Conservation (phyloP, 805 yeast species). For the Teunomyces atbi region DNA sequence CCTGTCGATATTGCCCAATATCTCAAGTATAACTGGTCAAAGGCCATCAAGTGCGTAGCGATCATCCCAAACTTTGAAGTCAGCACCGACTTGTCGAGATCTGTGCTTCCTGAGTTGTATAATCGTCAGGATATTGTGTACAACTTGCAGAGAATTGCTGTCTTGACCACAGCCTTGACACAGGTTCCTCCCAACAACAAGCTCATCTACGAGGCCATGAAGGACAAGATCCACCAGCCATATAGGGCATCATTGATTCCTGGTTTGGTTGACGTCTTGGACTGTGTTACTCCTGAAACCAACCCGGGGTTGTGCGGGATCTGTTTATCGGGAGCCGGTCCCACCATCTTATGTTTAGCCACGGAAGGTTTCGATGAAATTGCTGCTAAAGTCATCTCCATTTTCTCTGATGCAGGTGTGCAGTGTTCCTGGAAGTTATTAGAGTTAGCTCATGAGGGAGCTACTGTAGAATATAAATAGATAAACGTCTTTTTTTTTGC, state of each 20-base stretch:
- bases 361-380: constrained; percentile 82
- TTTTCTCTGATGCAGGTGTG: constrained; percentile 66
- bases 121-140: constrained; percentile 80
- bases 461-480: constrained; percentile 43
- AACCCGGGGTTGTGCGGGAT: constrained; percentile 89
- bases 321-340: constrained; percentile 97
- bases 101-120: constrained; percentile 81
- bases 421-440: constrained; percentile 79
- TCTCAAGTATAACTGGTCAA: constrained; percentile 79
- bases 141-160: constrained; percentile 90
- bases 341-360: constrained; percentile 92
- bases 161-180: constrained; percentile 89
- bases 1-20: constrained; percentile 87
- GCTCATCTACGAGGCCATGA: constrained; percentile 91
- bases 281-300: constrained; percentile 74
- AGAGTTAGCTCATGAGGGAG: constrained; percentile 87
- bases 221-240: constrained; percentile 96
- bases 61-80: constrained; percentile 94
- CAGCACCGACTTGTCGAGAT: constrained; percentile 86
- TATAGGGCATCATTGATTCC: constrained; percentile 90
- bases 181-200: constrained; percentile 77
- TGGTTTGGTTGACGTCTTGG: constrained; percentile 78
- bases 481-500: neutral
- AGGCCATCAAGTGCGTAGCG: constrained; percentile 80
- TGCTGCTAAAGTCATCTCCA: constrained; percentile 68